Conservation (phyloP, 306 rosid genomes). For the Sindora glabra region DNA sequence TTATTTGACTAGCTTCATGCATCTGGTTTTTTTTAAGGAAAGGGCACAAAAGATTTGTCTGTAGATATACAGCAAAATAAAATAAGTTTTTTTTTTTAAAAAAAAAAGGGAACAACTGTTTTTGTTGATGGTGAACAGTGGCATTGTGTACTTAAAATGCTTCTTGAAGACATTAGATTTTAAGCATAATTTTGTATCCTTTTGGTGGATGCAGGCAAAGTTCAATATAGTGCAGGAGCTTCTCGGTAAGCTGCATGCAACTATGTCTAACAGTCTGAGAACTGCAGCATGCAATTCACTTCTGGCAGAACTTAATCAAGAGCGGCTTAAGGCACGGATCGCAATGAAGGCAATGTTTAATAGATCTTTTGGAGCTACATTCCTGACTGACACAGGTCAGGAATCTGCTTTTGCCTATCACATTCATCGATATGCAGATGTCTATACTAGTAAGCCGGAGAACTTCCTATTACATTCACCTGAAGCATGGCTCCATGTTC, state of each 20-base stretch:
- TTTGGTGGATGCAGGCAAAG: conserved; percentile 59
- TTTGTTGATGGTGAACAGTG: conserved; percentile 1
- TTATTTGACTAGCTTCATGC: conserved; percentile 1
- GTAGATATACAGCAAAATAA: no score
- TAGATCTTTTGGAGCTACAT: conserved; percentile 81
- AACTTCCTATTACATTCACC: conserved; percentile 74
- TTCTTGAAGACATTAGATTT: conserved; percentile 7
- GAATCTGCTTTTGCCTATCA: conserved; percentile 94
- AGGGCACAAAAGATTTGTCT: no score
- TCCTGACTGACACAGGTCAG: conserved; percentile 83
- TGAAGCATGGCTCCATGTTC: conserved; percentile 93
- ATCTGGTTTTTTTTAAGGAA: background rate
- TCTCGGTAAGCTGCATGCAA: conserved; percentile 80
- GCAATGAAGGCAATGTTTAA: conserved; percentile 78
- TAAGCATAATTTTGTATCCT: conserved; percentile 6
- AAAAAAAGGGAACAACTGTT: conserved; percentile 5
- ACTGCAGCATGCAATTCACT: conserved; percentile 44
- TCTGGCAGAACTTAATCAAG: conserved; percentile 59
- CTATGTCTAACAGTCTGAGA: conserved; percentile 37
- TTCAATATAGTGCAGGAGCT: conserved; percentile 82
- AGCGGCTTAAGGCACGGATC: conserved; percentile 59
- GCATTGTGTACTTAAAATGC: conserved; percentile 1
- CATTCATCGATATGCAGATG: conserved; percentile 96
- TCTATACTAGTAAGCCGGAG: conserved; percentile 96
- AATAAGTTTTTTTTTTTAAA: no score